Base-by-base conservation (phyloP, 192 early-diverging fungal genomes). In the Backusella luteola region DNA sequence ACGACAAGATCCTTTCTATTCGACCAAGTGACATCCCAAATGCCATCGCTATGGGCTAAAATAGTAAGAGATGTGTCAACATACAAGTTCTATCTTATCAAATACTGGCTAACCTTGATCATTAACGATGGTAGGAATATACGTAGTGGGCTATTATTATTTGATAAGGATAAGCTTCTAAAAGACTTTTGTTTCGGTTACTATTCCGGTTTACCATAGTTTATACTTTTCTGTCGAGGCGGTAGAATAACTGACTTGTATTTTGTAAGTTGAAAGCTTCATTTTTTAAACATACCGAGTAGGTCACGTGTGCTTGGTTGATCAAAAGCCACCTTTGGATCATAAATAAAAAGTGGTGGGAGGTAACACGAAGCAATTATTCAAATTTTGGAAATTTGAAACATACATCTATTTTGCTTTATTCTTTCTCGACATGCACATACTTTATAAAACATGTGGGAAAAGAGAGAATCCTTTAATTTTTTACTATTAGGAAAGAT, bases 11-110 rank as follows among this genome's bases (percentile, higher is more conserved):
- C 87, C 9, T 88, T 85, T 56, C 87, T 80, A 36, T 83, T 85
- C 26, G 90, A 87, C 94, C 95, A 96, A n/a, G 89, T 87, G 6
- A 93, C 91, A 63, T 87, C 79, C 95, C 95, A 96, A 73, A 96
- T 93, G 68, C 90, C 92, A 77, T 93, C 94, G 41, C 86, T 89
- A 74, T 96, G 95, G 1, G 94, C 95, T 94, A 83, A 52, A 29
- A 34, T 19, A 67, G 69, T 19, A 38, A 36, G 52, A 69, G 5
- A 0, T 38, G 38, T 63, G 3, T 15, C 46, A 6, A n/a, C 46
- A 68, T 34, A 66, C 44, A 8, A 9, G 14, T 75, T 34, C 8
- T 38, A 34, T 67, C 36, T 29, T 44, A 21, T 11, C 6, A 56
- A 29, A 4, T 66, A 1, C 6, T 23, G 11, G 8, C 2, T 49